A percentile compares a stretch with the other conserved stretches of the same genome.
These are phyloP conservation scores for Pulveroboletus ravenelii DNA, from an alignment of 768 basidiomycete species.

Conservation along the genomic window DNA sequence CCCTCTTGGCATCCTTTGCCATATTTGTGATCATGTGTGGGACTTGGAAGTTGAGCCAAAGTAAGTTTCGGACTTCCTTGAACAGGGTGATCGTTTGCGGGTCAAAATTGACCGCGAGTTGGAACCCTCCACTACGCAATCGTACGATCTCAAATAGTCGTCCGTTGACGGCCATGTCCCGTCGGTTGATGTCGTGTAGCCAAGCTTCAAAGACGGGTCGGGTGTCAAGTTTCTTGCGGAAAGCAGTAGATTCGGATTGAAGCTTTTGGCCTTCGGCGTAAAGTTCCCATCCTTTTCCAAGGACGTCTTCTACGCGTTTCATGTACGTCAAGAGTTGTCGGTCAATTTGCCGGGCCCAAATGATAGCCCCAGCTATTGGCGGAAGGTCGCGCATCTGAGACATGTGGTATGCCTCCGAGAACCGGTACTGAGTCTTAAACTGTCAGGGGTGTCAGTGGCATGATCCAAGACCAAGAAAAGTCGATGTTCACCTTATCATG, in stretches of 20 bases:
- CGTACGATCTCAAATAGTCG: slow-evolving; percentile 89
- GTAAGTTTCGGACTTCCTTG: slow-evolving; percentile 94
- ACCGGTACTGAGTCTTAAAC: slow-evolving; percentile 96
- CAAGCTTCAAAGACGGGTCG: slow-evolving; percentile 93
- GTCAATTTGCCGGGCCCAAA: slow-evolving; percentile 99
- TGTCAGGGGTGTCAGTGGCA: slow-evolving; percentile 24
- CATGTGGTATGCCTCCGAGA: slow-evolving; percentile 96
- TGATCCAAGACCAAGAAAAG: neutral
- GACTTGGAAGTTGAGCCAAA: slow-evolving; percentile 95
- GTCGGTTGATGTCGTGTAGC: slow-evolving; percentile 90
- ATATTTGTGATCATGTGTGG: slow-evolving; percentile 93
- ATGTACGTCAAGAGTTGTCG: slow-evolving; percentile 94
- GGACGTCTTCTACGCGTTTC: slow-evolving; percentile 98
- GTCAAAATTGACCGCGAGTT: slow-evolving; percentile 95
- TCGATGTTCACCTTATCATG: slow-evolving; percentile 71
- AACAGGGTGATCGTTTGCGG: slow-evolving; percentile 97
- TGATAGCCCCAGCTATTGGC: slow-evolving; percentile 96
- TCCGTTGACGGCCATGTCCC: slow-evolving; percentile 89
- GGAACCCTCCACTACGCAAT: slow-evolving; percentile 67
- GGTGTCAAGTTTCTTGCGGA: slow-evolving; percentile 95
- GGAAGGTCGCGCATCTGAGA: slow-evolving; percentile 97
- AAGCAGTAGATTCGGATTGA: slow-evolving; percentile 84
- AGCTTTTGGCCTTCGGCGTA: slow-evolving; percentile 99
- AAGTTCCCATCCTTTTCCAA: slow-evolving; percentile 97
- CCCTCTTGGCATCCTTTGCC: slow-evolving; percentile 97